phyloP scores from a whole-genome alignment of 192 early-diverging fungal species.

The Coemansia sp. region DNA sequence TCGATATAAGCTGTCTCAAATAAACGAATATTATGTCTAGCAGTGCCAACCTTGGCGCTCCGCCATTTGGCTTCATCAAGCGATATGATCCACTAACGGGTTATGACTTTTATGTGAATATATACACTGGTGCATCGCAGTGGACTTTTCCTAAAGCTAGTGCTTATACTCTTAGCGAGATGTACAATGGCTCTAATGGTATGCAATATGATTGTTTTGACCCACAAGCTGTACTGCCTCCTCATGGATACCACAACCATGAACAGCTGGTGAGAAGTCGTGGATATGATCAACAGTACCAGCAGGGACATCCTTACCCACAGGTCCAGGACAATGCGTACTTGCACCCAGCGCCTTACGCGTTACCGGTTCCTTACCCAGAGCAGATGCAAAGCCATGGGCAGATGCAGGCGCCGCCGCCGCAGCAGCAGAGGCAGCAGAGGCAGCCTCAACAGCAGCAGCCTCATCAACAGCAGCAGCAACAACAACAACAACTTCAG shows the following conservation, averaged over 20 bases:
- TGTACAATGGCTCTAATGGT: not conserved
- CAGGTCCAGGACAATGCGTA: not conserved
- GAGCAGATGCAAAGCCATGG: not conserved
- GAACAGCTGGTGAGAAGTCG: conserved; percentile 1
- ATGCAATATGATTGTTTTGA: conserved; percentile 1
- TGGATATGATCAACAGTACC: not conserved
- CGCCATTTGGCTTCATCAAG: conserved; percentile 8
- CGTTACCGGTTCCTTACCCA: not conserved
- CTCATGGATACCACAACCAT: conserved; percentile 11
- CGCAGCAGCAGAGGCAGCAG: not conserved
- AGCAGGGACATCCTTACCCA: not conserved
- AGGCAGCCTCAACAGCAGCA: not conserved
- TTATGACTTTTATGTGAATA: conserved; percentile 11
- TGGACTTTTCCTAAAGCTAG: conserved; percentile 9
- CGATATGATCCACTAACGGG: conserved; percentile 8
- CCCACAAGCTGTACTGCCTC: conserved; percentile 5
- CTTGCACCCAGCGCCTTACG: not conserved
- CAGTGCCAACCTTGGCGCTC: not conserved
- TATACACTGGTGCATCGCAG: conserved; percentile 8
- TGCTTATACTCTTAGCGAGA: conserved; percentile 4
- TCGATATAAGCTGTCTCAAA: not conserved
- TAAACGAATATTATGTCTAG: not conserved
- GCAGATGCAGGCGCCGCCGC: not conserved
- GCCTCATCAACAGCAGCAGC: not conserved
- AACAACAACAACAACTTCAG: not conserved